Percentiles rank a stretch among this genome's conserved stretches.
phyloP scores from a whole-genome alignment of 2,329 filamentous ascomycete genomes.

The Plenodomus biglobosus region DNA sequence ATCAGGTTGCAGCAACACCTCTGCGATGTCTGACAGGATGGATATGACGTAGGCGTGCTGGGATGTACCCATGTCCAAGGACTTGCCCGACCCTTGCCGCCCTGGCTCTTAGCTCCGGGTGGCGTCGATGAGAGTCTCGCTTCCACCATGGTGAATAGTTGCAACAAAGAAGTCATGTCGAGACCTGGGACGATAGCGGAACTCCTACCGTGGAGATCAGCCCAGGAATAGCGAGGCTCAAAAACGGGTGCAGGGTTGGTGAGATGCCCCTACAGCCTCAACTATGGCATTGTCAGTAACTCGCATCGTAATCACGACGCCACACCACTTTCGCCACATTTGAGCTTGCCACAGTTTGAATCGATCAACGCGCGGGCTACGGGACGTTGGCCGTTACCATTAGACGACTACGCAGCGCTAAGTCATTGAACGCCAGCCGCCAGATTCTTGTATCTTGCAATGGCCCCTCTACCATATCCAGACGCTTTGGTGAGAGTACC shows the following conservation, averaged over 20 bases:
- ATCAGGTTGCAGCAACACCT: slow-evolving; percentile 21
- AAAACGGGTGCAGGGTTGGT: too few species aligned
- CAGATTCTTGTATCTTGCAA: background rate
- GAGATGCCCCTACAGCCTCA: slow-evolving; percentile 4
- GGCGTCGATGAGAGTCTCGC: slow-evolving; percentile 6
- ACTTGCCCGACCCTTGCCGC: background rate
- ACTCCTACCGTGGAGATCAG: slow-evolving; percentile 14
- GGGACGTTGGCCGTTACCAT: slow-evolving; percentile 11
- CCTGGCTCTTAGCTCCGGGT: background rate
- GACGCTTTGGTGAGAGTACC: background rate
- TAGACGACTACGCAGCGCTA: slow-evolving; percentile 9
- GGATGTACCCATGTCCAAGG: slow-evolving; percentile 11
- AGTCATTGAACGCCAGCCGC: background rate
- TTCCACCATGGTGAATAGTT: slow-evolving; percentile 3
- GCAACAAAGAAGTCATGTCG: background rate
- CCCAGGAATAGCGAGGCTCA: slow-evolving; percentile 9
- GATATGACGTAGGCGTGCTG: slow-evolving; percentile 21
- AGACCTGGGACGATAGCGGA: background rate
- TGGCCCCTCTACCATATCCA: background rate
- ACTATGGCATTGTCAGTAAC: background rate
- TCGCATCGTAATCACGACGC: background rate
- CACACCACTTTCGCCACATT: too few species aligned
- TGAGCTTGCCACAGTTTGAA: background rate
- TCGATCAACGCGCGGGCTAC: slow-evolving; percentile 3
- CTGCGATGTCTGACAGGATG: slow-evolving; percentile 5